Evolutionary conservation across 164 flowering plant genomes (phyloP).

Genomic region (Magnolia kwangsiensis): DNA sequence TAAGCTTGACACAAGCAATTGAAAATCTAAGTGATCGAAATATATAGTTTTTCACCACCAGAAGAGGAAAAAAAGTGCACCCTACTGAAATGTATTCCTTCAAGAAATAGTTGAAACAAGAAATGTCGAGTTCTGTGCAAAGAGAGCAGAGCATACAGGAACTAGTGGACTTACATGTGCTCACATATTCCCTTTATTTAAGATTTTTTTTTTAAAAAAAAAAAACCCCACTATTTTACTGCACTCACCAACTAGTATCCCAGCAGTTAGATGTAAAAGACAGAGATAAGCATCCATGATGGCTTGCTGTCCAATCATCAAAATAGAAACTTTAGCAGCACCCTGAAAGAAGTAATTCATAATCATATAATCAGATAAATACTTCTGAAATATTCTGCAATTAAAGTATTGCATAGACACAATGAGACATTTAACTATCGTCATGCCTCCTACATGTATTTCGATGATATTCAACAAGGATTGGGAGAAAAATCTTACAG

Average conservation of each 20-base stretch:
- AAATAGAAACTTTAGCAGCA: slow-evolving; percentile 92
- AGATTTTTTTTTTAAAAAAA: no score
- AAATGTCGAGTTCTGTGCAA: no score
- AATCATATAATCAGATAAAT: slow-evolving; percentile 6
- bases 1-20: neutral
- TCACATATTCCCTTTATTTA: no score
- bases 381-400: neutral
- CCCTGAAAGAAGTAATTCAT: slow-evolving; percentile 47
- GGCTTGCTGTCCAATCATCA: slow-evolving; percentile 95
- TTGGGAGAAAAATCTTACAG: slow-evolving; percentile 50
- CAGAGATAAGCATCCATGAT: slow-evolving; percentile 99
- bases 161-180: no score
- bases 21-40: neutral
- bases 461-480: neutral
- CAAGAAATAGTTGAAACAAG: no score
- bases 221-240: neutral
- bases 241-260: slow-evolving; percentile 85
- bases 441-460: neutral
- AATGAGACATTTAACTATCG: neutral
- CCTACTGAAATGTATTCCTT: no score
- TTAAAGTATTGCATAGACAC: neutral
- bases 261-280: slow-evolving; percentile 94
- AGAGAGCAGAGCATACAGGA: no score
- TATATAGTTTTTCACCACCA: neutral
- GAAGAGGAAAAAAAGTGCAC: no score